phyloP scores from a whole-genome alignment of 2,329 filamentous ascomycete species.

The Purpureocillium lavendulum region DNA sequence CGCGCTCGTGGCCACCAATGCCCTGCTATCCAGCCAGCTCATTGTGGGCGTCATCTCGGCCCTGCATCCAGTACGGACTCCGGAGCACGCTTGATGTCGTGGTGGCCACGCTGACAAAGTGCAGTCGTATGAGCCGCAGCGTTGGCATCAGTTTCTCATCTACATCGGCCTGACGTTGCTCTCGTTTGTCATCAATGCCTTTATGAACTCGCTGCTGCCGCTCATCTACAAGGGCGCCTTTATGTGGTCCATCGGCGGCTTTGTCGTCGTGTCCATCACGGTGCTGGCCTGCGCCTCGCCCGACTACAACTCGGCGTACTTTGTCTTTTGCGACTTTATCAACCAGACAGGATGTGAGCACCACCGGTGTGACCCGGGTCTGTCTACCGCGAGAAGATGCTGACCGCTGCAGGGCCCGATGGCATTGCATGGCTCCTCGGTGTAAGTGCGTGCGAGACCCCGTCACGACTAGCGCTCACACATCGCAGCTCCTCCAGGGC shows the following conservation, averaged over 20 bases:
- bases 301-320: conserved; percentile 35
- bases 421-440: conserved; percentile 24
- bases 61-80: conserved; percentile 33
- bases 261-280: conserved; percentile 60
- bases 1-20: conserved; percentile 58
- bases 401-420: conserved; percentile 15
- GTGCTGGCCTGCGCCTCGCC: conserved; percentile 57
- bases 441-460: conserved; percentile 2
- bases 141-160: conserved; percentile 63
- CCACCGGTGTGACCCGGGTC: not conserved
- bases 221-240: conserved; percentile 57
- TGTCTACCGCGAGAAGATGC: not conserved
- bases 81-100: not conserved
- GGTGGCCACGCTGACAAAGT: not conserved
- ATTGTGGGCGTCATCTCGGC: conserved; percentile 58
- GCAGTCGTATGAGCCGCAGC: conserved; percentile 39
- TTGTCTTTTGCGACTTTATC: conserved; percentile 22
- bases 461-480: not conserved
- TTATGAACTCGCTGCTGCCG: conserved; percentile 20
- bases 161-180: conserved; percentile 19
- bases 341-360: conserved; percentile 20
- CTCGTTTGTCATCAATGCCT: conserved; percentile 20
- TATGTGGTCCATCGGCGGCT: conserved; percentile 60
- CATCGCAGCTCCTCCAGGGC: conserved; percentile 17
- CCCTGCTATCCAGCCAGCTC: conserved; percentile 57